Evolutionary conservation across 306 rosid genomes (phyloP).

Genomic region (Dicorynia guianensis): DNA sequence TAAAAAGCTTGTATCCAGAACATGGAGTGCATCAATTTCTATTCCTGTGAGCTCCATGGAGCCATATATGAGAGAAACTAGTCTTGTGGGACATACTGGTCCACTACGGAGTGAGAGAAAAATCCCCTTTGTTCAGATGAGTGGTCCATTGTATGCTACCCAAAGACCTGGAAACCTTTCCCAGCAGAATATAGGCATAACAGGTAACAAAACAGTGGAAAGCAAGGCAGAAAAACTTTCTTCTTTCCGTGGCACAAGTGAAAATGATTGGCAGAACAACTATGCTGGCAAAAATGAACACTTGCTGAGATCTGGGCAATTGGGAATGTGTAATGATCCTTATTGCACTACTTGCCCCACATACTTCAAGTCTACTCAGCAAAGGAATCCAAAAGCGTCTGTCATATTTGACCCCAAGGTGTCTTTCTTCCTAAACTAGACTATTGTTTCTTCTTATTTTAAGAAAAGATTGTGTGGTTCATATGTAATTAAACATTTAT

Average conservation of each 20-base stretch:
- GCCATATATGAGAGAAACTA: slow-evolving; percentile 52
- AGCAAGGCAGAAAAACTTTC: slow-evolving; percentile 47
- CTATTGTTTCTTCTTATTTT: slow-evolving; percentile 3
- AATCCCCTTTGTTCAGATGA: slow-evolving; percentile 66
- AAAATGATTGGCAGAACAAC: slow-evolving; percentile 52
- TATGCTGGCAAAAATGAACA: slow-evolving; percentile 64
- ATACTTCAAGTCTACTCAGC: slow-evolving; percentile 57
- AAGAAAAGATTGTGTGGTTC: neutral
- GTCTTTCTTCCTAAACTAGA: slow-evolving; percentile 40
- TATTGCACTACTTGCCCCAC: slow-evolving; percentile 92
- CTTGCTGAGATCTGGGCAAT: slow-evolving; percentile 81
- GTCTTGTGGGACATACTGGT: slow-evolving; percentile 77
- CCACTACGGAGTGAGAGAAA: slow-evolving; percentile 63
- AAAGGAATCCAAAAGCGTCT: slow-evolving; percentile 48
- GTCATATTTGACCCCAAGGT: slow-evolving; percentile 68
- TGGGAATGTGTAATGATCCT: slow-evolving; percentile 94
- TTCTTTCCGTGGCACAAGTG: slow-evolving; percentile 34
- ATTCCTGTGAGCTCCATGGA: slow-evolving; percentile 61
- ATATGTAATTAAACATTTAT: neutral
- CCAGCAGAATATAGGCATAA: slow-evolving; percentile 32
- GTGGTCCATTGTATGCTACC: slow-evolving; percentile 62
- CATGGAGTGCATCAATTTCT: slow-evolving; percentile 72
- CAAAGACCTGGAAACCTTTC: slow-evolving; percentile 47
- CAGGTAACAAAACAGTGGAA: slow-evolving; percentile 48
- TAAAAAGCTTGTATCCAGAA: slow-evolving; percentile 48